Evolutionary conservation across 75 land plant genomes (phyloP), one percentile per base, ranked within the genome.

Genomic region (Picea glauca): DNA sequence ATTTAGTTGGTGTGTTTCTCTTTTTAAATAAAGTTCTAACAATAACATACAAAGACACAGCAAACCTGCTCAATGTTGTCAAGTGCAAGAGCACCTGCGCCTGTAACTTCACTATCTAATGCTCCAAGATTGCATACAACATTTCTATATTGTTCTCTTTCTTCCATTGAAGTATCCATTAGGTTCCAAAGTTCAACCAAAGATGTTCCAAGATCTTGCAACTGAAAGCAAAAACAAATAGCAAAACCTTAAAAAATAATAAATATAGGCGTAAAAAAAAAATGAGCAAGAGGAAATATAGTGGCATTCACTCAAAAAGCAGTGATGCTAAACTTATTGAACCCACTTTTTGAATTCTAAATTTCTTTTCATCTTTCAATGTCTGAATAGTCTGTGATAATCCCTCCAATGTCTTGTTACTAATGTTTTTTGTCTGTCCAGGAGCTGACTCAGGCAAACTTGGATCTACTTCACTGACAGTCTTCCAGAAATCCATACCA

Each of bases 171-270:
- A 6, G 84, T 86, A 35, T 93, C 93, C 92, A 93, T 80, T 23
- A 91, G 88, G 46, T 88, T 81, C 96, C 96, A 93, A 58, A 93
- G 81, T 38, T 90, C 90, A n/a, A 88, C 75, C 43, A 93, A 81
- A 26, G 82, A 82, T 13, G 82, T 80, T 7, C 88, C 96, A 70
- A 91, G 85, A 68, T 82, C 89, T 88, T 93, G 90, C 75, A 93
- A 60, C 96, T 93, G 75, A 67, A 82, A 68, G 2, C 38, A 82
- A 62, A 72, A 5, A 7, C 13, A 62, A 35, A 77, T 17, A 57
- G 43, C 15, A 3, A 75, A 13, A 15, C 8, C 15, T 62, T 35
- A 13, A 17, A 21, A 46, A 60, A 40, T 35, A 13, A 17, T 13
- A 46, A 60, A 40, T 74, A 40, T 30, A 17, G 56, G 8, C 76